These are phyloP conservation scores for Vinca major DNA, from an alignment of 305 asterid genomes.

Conservation along the genomic window DNA sequence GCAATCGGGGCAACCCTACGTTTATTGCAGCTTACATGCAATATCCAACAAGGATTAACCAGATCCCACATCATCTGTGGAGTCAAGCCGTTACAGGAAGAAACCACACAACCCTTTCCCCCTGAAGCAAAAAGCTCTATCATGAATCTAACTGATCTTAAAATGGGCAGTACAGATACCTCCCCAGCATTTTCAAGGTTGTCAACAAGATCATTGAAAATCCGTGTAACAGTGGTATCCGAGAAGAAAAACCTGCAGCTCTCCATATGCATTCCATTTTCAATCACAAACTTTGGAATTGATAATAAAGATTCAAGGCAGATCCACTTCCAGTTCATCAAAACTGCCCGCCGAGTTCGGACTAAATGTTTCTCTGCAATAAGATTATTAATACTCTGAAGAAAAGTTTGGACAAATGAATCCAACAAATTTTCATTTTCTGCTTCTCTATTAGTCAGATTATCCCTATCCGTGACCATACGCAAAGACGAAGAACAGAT, in stretches of 20 bases:
- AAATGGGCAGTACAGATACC: slow-evolving; percentile 68
- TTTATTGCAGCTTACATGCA: slow-evolving; percentile 87
- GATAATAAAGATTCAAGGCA: slow-evolving; percentile 67
- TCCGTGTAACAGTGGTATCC: slow-evolving; percentile 28
- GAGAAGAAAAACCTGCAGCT: slow-evolving; percentile 38
- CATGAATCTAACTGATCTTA: slow-evolving; percentile 69
- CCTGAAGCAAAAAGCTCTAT: slow-evolving; percentile 52
- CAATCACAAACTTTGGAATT: slow-evolving; percentile 42
- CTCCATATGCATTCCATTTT: slow-evolving; percentile 34
- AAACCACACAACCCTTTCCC: slow-evolving; percentile 26
- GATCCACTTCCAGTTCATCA: slow-evolving; percentile 90
- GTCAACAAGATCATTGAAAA: slow-evolving; percentile 67
- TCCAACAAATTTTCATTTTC: slow-evolving; percentile 44
- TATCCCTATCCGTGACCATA: slow-evolving; percentile 28
- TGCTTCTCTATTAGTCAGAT: slow-evolving; percentile 28
- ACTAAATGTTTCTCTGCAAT: slow-evolving; percentile 55
- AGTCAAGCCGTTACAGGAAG: slow-evolving; percentile 41
- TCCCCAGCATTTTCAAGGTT: slow-evolving; percentile 97
- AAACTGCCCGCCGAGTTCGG: slow-evolving; percentile 70
- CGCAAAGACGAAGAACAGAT: slow-evolving; percentile 45
- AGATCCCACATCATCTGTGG: slow-evolving; percentile 85
- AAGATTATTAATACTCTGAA: slow-evolving; percentile 47
- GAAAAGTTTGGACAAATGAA: slow-evolving; percentile 44
- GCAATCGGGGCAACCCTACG: slow-evolving; percentile 98
- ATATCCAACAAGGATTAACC: slow-evolving; percentile 85